Percentiles rank a stretch among this genome's conserved stretches.
These are phyloP conservation scores for Saccharomyces hybrid DNA, from an alignment of 1,139 yeast species.

Conservation along the genomic window DNA sequence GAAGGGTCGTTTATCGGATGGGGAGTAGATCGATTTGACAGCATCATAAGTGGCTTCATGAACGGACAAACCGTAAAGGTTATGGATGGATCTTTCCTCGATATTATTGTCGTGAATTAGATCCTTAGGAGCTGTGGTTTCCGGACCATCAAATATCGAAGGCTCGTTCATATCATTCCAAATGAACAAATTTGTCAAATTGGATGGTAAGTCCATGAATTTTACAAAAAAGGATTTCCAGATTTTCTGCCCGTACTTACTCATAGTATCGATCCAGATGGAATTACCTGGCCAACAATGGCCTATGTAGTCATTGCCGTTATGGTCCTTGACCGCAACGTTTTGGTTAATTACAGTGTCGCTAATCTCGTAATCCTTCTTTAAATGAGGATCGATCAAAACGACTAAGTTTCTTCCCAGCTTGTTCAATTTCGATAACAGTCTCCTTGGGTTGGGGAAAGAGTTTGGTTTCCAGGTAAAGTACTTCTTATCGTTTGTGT, in stretches of 20 bases:
- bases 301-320: slow-evolving; percentile 56
- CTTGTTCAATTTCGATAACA: slow-evolving; percentile 56
- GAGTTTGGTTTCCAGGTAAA: slow-evolving; percentile 79
- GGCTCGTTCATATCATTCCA: slow-evolving; percentile 99
- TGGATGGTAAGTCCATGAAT: slow-evolving; percentile 44
- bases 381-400: slow-evolving; percentile 88
- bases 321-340: slow-evolving; percentile 39
- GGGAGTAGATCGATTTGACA: slow-evolving; percentile 43
- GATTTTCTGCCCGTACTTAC: slow-evolving; percentile 49
- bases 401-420: slow-evolving; percentile 78
- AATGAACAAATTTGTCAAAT: slow-evolving; percentile 51
- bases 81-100: slow-evolving; percentile 90
- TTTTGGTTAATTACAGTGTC: slow-evolving; percentile 39
- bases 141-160: slow-evolving; percentile 90
- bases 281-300: slow-evolving; percentile 99
- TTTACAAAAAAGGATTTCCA: slow-evolving; percentile 50
- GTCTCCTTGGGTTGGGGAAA: slow-evolving; percentile 66
- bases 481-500: slow-evolving; percentile 75
- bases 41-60: slow-evolving; percentile 76
- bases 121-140: slow-evolving; percentile 81
- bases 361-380: slow-evolving; percentile 60
- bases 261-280: slow-evolving; percentile 81
- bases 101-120: slow-evolving; percentile 66
- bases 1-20: slow-evolving; percentile 64
- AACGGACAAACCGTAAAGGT: slow-evolving; percentile 68